Evolutionary conservation across 192 early-diverging fungal species (phyloP), one percentile per base, ranked within the genome.

Genomic region (Globomyces pollinis-pini): DNA sequence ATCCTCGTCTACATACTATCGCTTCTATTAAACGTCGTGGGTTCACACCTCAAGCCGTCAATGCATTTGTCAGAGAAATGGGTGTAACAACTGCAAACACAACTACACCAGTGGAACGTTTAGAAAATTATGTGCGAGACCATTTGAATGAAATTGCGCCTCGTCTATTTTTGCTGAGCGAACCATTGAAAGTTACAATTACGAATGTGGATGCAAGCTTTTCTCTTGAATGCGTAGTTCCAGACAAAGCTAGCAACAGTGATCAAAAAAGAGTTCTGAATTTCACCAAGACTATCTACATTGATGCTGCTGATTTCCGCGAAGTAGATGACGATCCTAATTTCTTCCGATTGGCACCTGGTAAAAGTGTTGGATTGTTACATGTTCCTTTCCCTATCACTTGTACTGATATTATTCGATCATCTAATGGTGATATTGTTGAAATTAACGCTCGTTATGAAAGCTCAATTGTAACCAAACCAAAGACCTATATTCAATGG

Each of bases 401-500:
- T 3, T 93, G 88, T 66, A 82, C 79, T 5, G 83, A 80, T 15
- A 83, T 91, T 8, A 77, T 86, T 21, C 86, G 85, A 66, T 86
- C 91, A 69, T 70, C 73, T 3, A 65, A 78, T 38, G 97, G 97
- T 43, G 86, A 89, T 57, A 73, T 98, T 53, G 69, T 78, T 18
- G 89, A 94, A 68, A 62, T 99, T 28, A 71, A 84, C 35, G 92
- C 88, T 51, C 74, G 75, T 33, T 94, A 91, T 65, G 89, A 94
- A 57, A 83, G 86, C 63, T 75, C 61, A 20, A 57, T 51, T 1
- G 79, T 71, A 18, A 77, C 78, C 63, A 90, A 90, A 74, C 92
- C 97, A 52, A 99, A 96, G 81, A 87, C 97, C 1, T 98, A 88
- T 72, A 97, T 99, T 75, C 97, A 99, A 68, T 99, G 97, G 97